Evolutionary conservation across 2,329 filamentous ascomycete species (phyloP), one percentile per base, ranked within the genome.

Genomic region (Colletotrichum tabaci): DNA sequence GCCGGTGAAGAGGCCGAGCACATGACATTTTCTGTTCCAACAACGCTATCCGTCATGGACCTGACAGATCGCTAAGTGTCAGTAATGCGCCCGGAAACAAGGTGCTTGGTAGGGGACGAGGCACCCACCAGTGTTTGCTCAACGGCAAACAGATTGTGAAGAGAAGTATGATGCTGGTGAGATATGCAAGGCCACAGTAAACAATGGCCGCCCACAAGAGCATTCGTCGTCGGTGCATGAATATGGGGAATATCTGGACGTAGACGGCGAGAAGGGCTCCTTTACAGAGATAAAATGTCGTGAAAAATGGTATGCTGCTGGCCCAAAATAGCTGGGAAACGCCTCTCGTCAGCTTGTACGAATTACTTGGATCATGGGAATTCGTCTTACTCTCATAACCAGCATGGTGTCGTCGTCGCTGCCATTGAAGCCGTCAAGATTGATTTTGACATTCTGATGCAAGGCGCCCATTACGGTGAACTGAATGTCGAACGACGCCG

Each of bases 281-380:
- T 58, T 72, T 72, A 35, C 69, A 72, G 0, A 72, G 44, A 26
- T 72, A 72, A 26, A 72, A 72, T 1, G 69, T 61, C 18, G 65
- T 72, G 16, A 69, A 72, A 23, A 72, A 72, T 1, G 69, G 69
- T 13, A 72, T 69, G 18, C 65, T 69, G 53, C 69, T 72, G 13
- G 69, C 69, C 69, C 69, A 72, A 35, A 69, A 72, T 7, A 72
- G 18, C 69, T 72, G 13, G 13, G 2, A 8, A 21, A 16, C 23
- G 9, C 16, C 35, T 7, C 49, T 21, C 4, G 40, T 56, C n/a
- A 52, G 44, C 12, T 13, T 7, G 0, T 13, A 23, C 35, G 10
- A 38, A 10, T 2, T 8, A 18, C 10, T 2, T 18, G 8, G 8
- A 26, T 21, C 42, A 3, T 9, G 10, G 23, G 2, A 13, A 16